These are phyloP conservation scores for Penicillium frequentans DNA, from an alignment of 2,329 filamentous ascomycete species.

Conservation along the genomic window DNA sequence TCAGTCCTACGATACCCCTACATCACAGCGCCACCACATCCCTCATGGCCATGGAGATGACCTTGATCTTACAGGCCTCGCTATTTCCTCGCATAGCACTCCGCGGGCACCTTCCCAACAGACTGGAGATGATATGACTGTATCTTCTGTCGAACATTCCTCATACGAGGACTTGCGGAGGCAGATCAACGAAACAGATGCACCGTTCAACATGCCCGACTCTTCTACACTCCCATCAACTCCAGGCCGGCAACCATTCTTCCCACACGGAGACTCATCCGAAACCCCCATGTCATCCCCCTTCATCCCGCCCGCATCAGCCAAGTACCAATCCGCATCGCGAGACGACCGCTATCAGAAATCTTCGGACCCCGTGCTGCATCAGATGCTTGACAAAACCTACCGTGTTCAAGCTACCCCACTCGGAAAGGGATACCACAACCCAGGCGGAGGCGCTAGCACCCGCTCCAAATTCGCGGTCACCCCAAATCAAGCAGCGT, in stretches of 20 bases:
- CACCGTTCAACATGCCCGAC: conserved; percentile 37
- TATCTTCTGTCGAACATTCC: conserved; percentile 57
- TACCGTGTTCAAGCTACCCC: conserved; percentile 94
- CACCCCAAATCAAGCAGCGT: conserved; percentile 31
- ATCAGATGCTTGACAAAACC: conserved; percentile 91
- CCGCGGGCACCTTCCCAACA: conserved; percentile 39
- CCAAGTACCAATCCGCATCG: conserved; percentile 38
- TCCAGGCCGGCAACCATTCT: conserved; percentile 30
- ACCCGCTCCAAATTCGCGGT: conserved; percentile 33
- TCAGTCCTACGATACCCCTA: conserved; percentile 41
- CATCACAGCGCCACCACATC: conserved; percentile 31
- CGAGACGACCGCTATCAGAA: conserved; percentile 39
- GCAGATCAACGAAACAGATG: conserved; percentile 57
- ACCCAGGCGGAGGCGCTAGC: conserved; percentile 18
- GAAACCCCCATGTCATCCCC: conserved; percentile 62
- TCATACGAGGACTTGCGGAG: conserved; percentile 74
- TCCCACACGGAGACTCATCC: conserved; percentile 52
- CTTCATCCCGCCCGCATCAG: conserved; percentile 54
- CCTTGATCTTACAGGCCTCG: conserved; percentile 46
- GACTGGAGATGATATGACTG: conserved; percentile 39
- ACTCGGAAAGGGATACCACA: conserved; percentile 55
- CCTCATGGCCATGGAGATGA: conserved; percentile 41
- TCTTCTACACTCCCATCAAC: conserved; percentile 37
- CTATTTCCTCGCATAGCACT: conserved; percentile 49
- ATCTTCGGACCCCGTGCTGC: conserved; percentile 71